Conservation (phyloP, 1,284 basidiomycete genomes). For the Ganoderma meredithae region DNA sequence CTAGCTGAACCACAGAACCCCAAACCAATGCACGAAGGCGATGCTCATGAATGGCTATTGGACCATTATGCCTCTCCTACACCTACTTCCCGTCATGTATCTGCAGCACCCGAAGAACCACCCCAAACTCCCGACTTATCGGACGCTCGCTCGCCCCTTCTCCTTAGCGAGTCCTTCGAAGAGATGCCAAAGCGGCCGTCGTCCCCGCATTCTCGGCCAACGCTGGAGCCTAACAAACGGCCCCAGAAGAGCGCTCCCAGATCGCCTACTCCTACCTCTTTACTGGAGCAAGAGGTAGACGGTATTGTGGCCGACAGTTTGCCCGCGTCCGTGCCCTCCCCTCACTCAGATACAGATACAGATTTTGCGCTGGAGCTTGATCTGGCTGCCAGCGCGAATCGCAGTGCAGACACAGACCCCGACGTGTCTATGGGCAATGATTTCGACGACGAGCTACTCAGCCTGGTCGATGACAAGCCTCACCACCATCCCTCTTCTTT, state of each 20-base stretch:
- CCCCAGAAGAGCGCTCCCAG: conserved; percentile 18
- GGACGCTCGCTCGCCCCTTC: conserved; percentile 13
- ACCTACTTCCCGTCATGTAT: conserved; percentile 23
- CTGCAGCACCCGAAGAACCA: conserved; percentile 29
- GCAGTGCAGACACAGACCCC: conserved; percentile 40
- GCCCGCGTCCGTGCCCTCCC: conserved; percentile 13
- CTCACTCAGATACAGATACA: conserved; percentile 24
- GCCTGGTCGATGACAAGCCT: conserved; percentile 57
- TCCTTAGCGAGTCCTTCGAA: conserved; percentile 10
- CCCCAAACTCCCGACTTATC: conserved; percentile 27
- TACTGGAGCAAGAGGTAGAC: conserved; percentile 56
- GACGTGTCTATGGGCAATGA: conserved; percentile 60
- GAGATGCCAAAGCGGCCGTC: neutral
- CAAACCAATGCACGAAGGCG: conserved; percentile 42
- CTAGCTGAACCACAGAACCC: neutral
- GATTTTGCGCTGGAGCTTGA: conserved; percentile 42
- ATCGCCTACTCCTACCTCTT: conserved; percentile 35
- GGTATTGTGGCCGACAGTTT: conserved; percentile 30
- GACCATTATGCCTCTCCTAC: conserved; percentile 48
- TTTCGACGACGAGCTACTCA: conserved; percentile 75
- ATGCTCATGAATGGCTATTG: conserved; percentile 66
- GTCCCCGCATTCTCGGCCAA: neutral
- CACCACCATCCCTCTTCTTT: conserved; percentile 22
- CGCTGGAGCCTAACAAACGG: conserved; percentile 10
- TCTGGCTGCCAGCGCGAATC: conserved; percentile 34